These are phyloP conservation scores for Dictyostelium brefeldianum DNA, from an alignment of 78 protist genomes.

Conservation along the genomic window DNA sequence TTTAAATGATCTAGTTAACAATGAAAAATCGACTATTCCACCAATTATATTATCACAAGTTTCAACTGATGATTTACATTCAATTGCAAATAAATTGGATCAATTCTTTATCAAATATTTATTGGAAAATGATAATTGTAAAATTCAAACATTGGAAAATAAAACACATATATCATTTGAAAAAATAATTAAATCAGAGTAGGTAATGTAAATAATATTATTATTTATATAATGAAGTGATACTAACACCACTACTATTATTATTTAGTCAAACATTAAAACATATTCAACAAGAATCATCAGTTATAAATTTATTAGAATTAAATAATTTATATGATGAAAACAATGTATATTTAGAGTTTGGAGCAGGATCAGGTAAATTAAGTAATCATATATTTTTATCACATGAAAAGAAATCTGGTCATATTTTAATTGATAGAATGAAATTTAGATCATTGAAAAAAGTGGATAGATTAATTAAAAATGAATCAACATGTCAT, in stretches of 20 bases:
- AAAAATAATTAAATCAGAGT: constrained; percentile 33
- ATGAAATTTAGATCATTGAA: constrained; percentile 61
- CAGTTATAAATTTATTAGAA: constrained; percentile 44
- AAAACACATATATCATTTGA: constrained; percentile 41
- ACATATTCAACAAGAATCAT: constrained; percentile 79
- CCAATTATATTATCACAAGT: constrained; percentile 28
- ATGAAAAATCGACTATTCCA: neutral
- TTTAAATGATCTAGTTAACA: constrained; percentile 14
- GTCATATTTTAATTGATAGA: constrained; percentile 67
- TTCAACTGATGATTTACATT: constrained; percentile 16
- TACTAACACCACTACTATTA: neutral
- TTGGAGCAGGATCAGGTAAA: constrained; percentile 78
- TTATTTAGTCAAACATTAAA: constrained; percentile 9
- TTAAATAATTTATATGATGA: neutral
- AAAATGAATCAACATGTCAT: constrained; percentile 36
- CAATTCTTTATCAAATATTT: constrained; percentile 12
- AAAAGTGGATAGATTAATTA: constrained; percentile 29
- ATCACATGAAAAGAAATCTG: constrained; percentile 38
- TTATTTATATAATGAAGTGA: no score
- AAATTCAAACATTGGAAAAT: neutral
- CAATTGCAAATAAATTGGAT: constrained; percentile 42
- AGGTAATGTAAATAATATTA: neutral
- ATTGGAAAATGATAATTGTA: neutral
- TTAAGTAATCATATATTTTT: constrained; percentile 62
- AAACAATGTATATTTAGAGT: constrained; percentile 47